Conservation (phyloP, 495 filamentous ascomycete species). For the Chaetomium tenue region DNA sequence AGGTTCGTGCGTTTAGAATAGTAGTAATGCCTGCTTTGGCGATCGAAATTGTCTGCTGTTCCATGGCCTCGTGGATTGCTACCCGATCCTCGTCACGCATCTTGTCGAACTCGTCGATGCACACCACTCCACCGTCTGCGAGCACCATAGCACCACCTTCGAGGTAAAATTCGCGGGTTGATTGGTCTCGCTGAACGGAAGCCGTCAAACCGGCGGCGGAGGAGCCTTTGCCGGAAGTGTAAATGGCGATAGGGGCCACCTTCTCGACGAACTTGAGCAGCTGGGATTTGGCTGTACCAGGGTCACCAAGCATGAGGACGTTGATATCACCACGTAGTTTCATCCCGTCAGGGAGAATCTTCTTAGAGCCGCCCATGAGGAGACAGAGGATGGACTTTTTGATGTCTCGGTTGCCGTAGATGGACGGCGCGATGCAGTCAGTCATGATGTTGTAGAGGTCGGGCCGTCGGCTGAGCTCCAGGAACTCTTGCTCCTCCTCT, state of each 20-base stretch:
- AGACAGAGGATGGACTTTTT: slow-evolving; percentile 99
- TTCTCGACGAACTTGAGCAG: slow-evolving; percentile 97
- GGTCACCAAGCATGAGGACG: slow-evolving; percentile 93
- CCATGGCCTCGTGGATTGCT: slow-evolving; percentile 99
- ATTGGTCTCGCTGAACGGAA: slow-evolving; percentile 89
- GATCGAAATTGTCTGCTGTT: slow-evolving; percentile 99
- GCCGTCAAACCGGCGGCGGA: slow-evolving; percentile 98
- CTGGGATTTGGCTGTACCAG: slow-evolving; percentile 98
- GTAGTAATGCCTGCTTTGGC: slow-evolving; percentile 99
- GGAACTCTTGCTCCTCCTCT: slow-evolving; percentile 95
- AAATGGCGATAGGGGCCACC: slow-evolving; percentile 94
- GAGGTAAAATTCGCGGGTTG: slow-evolving; percentile 93
- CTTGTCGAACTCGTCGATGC: slow-evolving; percentile 99
- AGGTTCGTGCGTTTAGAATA: slow-evolving; percentile 93
- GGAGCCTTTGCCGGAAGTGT: slow-evolving; percentile 98
- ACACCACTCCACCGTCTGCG: slow-evolving; percentile 95
- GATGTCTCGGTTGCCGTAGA: slow-evolving; percentile 94
- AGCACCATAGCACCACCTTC: slow-evolving; percentile 99
- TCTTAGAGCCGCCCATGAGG: slow-evolving; percentile 93
- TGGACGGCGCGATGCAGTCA: slow-evolving; percentile 92
- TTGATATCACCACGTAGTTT: slow-evolving; percentile 98
- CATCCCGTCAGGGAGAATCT: slow-evolving; percentile 98
- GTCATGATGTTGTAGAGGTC: slow-evolving; percentile 90
- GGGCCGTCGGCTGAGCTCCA: slow-evolving; percentile 85
- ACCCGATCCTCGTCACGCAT: slow-evolving; percentile 99